Evolutionary conservation across 2,329 filamentous ascomycete genomes (phyloP), one percentile per base, ranked within the genome.

Genomic region (Pseudogymnoascus sp.): DNA sequence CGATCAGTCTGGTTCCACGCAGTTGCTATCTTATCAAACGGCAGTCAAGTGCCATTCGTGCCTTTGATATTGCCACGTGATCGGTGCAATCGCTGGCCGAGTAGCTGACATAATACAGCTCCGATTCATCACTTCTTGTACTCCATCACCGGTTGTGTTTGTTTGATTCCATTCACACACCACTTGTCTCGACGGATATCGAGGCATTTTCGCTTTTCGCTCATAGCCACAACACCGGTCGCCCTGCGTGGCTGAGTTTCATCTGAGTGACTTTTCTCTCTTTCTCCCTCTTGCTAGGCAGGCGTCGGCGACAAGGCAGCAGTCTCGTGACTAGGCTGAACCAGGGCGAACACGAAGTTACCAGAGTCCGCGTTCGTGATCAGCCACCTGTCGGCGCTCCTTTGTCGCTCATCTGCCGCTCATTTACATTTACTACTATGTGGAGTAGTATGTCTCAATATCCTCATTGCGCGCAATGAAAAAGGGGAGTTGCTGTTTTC

Each of bases 321-420:
- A 54, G 47, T 54, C 47, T 33, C 47, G 47, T 54, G 47, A 54
- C 47, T 54, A 54, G 47, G 47, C 47, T 33, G 43, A 30, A 54
- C 25, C 28, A 7, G 8, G 8, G n/a, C 28, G 25, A 54, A 54
- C 47, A 54, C 47, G n/a, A 54, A 54, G 47, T 54, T 33, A 54
- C 47, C 25, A 12, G 25, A 33, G 8, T 12, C 47, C 47, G 9
- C 7, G 25, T 30, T 54, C 47, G 28, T 33, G 47, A 20, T 14
- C n/a, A 14, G 28, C 25, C 47, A 54, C 16, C 28, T 33, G 14
- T 20, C n/a, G 28, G 28, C 28, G n/a, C 25, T 18, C 47, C 3
- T 54, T 16, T 12, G 9, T 35, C 47, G 47, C n/a, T 14, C 28
- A 8, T 18, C 47, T 6, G 28, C 47, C 28, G 2, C n/a, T 54